Evolutionary conservation across 2,329 filamentous ascomycete species (phyloP).

Genomic region (Ceratocystis eucalypticola): DNA sequence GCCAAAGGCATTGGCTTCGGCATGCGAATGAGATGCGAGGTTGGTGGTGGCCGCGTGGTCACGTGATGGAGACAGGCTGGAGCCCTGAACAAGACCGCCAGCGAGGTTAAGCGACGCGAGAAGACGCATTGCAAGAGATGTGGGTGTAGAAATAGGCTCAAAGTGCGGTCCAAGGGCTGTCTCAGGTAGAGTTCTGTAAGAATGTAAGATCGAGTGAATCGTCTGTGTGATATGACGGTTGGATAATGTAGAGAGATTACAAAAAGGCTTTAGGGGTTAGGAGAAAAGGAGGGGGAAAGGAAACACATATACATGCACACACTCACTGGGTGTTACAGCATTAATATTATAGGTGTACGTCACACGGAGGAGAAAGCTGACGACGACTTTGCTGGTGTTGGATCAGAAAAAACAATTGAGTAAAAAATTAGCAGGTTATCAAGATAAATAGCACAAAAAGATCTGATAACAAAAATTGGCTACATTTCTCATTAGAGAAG

Average conservation of each 20-base stretch:
- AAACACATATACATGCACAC: too few relatives aligned
- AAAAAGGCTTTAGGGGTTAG: not conserved
- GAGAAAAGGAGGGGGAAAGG: not conserved
- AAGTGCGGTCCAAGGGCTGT: not conserved
- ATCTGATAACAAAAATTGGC: not conserved
- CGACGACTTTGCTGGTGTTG: not conserved
- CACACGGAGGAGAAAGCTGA: not conserved
- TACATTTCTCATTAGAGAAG: not conserved
- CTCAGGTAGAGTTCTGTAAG: not conserved
- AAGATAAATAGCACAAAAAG: not conserved
- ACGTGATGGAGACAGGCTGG: not conserved
- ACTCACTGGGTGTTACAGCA: not conserved
- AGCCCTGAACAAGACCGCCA: not conserved
- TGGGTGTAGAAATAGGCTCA: not conserved
- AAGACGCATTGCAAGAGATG: constrained; percentile 2
- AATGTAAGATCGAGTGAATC: not conserved
- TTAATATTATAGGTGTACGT: not conserved
- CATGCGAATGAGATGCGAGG: constrained; percentile 25
- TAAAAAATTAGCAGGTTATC: not conserved
- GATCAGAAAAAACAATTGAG: not conserved
- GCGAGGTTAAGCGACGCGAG: not conserved
- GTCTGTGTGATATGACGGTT: not conserved
- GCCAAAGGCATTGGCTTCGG: constrained; percentile 41
- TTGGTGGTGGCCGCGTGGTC: not conserved
- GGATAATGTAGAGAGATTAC: not conserved